A percentile compares a stretch with the other conserved stretches of the same genome.
Conservation (phyloP, 495 filamentous ascomycete species). For the Neurospora hispaniola region DNA sequence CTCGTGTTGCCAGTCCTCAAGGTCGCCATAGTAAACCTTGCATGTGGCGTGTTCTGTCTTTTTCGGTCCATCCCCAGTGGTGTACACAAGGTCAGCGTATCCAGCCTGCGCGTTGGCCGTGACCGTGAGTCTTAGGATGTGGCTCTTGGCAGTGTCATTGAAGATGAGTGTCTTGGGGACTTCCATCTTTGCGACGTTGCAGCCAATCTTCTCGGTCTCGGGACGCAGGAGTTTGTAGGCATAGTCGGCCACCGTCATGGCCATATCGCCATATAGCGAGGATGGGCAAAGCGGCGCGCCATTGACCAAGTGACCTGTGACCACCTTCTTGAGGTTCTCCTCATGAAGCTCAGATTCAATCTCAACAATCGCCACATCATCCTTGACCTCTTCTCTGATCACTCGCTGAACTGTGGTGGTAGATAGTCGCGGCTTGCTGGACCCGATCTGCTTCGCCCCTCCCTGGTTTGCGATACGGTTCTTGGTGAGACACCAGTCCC, state of each 20-base stretch:
- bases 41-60: constrained; percentile 41
- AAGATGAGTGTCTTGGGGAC: constrained; percentile 65
- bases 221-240: constrained; percentile 49
- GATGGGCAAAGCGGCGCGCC: constrained; percentile 42
- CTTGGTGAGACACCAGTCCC: constrained; percentile 60
- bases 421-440: constrained; percentile 33
- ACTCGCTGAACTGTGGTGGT: constrained; percentile 44
- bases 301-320: constrained; percentile 67
- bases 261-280: constrained; percentile 68
- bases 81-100: constrained; percentile 28
- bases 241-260: constrained; percentile 61
- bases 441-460: constrained; percentile 38
- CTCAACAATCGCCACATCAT: constrained; percentile 43
- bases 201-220: constrained; percentile 39
- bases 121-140: constrained; percentile 35
- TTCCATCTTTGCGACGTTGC: constrained; percentile 53
- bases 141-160: constrained; percentile 39
- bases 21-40: constrained; percentile 36
- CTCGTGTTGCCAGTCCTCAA: constrained; percentile 38
- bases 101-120: constrained; percentile 30
- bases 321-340: constrained; percentile 47
- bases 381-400: constrained; percentile 45
- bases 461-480: constrained; percentile 50
- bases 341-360: constrained; percentile 58
- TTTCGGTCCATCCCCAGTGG: constrained; percentile 32